Percentiles rank a stretch among this genome's conserved stretches.
phyloP scores from a whole-genome alignment of 805 yeast species.

The Sugiyamaella mastotermitis region DNA sequence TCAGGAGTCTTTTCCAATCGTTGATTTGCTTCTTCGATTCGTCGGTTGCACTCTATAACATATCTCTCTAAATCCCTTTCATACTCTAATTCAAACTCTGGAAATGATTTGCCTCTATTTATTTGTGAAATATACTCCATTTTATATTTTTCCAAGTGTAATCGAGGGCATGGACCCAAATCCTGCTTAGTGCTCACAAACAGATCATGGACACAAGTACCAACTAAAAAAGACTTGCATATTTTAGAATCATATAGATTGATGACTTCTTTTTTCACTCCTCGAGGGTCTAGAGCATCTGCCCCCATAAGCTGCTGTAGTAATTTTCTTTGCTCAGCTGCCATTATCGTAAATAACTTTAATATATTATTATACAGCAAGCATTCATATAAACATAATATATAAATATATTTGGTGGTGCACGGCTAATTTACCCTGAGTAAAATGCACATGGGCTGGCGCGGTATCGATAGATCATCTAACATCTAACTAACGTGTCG shows the following conservation, averaged over 20 bases:
- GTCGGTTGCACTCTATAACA: constrained; percentile 59
- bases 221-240: constrained; percentile 79
- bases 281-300: constrained; percentile 24
- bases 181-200: constrained; percentile 79
- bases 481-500: too few relatives aligned
- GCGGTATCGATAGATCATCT: too few relatives aligned
- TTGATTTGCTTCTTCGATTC: constrained; percentile 55
- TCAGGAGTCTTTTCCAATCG: constrained; percentile 69
- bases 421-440: too few relatives aligned
- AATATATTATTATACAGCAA: too few relatives aligned
- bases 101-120: constrained; percentile 35
- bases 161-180: constrained; percentile 69
- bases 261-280: constrained; percentile 31
- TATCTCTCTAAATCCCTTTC: constrained; percentile 45
- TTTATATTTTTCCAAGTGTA: constrained; percentile 70
- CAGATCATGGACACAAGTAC: constrained; percentile 79
- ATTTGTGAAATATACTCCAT: constrained; percentile 48
- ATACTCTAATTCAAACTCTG: constrained; percentile 44
- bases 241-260: constrained; percentile 51
- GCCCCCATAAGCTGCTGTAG: constrained; percentile 79
- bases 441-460: too few relatives aligned
- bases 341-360: too few relatives aligned
- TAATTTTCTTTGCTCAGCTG: constrained; percentile 70
- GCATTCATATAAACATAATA: too few relatives aligned
- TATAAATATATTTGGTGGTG: too few relatives aligned